Conservation (phyloP, 768 basidiomycete genomes). For the Daedaleopsis sinensis region DNA sequence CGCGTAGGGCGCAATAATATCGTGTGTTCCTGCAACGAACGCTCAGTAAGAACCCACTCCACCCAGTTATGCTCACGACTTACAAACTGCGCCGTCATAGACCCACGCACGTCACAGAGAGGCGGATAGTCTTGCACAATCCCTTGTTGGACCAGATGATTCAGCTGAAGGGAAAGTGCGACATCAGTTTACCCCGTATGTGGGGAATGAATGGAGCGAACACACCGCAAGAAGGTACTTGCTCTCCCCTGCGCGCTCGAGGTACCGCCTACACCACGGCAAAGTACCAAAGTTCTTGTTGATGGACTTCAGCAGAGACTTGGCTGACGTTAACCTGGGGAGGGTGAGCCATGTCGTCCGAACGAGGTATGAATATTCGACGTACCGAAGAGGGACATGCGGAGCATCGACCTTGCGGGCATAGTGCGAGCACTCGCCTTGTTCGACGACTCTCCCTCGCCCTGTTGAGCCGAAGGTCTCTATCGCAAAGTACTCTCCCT, state of each 20-base stretch:
- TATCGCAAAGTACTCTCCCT: conserved; percentile 98
- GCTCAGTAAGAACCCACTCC: background rate
- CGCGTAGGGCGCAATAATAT: conserved; percentile 82
- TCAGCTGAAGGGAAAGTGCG: conserved; percentile 55
- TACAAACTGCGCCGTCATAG: conserved; percentile 95
- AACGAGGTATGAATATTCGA: conserved; percentile 1
- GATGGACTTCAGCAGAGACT: conserved; percentile 84
- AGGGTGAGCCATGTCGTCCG: background rate
- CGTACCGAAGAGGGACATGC: conserved; percentile 74
- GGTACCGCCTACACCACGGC: conserved; percentile 93
- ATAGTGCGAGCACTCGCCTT: conserved; percentile 96
- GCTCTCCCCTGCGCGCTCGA: conserved; percentile 90
- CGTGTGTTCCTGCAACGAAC: conserved; percentile 71
- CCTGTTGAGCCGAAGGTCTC: conserved; percentile 99
- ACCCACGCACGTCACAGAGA: conserved; percentile 78
- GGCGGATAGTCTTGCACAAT: conserved; percentile 95
- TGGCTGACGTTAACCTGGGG: conserved; percentile 77
- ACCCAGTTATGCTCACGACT: conserved; percentile 28
- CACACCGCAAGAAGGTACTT: conserved; percentile 89
- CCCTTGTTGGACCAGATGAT: conserved; percentile 85
- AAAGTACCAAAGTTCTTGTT: conserved; percentile 93
- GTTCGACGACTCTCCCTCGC: conserved; percentile 81
- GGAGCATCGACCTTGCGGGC: conserved; percentile 73
- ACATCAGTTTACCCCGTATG: conserved; percentile 3
- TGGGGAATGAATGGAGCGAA: conserved; percentile 6